Percentiles rank a stretch among this genome's conserved stretches.
Conservation (phyloP, 208 protist genomes). For the Crithidia acanthocephali region DNA sequence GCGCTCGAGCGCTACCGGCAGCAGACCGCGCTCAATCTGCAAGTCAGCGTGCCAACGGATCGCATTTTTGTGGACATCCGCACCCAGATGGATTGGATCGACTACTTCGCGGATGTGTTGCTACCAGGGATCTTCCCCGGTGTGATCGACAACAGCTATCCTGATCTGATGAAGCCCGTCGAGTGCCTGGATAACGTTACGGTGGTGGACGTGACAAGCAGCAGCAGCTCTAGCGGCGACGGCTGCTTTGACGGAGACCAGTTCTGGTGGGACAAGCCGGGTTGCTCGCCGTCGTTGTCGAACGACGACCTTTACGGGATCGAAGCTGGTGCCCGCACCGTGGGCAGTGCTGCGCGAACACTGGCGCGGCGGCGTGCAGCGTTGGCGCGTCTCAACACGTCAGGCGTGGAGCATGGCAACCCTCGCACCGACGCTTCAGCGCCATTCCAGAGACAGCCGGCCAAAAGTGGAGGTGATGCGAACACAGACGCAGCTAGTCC, state of each 20-base stretch:
- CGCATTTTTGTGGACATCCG: conserved; percentile 18
- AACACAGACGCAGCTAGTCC: too few species aligned
- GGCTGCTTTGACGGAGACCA: not conserved
- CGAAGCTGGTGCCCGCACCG: not conserved
- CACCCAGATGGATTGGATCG: conserved; percentile 27
- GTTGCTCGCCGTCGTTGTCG: not conserved
- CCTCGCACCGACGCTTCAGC: too few species aligned
- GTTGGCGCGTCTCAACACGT: not conserved
- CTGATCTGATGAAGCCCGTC: not conserved
- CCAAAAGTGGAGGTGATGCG: too few species aligned
- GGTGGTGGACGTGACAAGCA: not conserved
- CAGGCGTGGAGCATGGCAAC: too few species aligned
- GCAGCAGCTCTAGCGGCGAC: not conserved
- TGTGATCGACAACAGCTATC: not conserved
- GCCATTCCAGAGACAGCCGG: too few species aligned
- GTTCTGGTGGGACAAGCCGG: not conserved
- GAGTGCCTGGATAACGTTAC: not conserved
- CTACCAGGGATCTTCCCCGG: conserved; percentile 10
- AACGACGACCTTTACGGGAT: not conserved
- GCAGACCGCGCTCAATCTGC: conserved; percentile 1
- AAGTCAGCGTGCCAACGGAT: conserved; percentile 2
- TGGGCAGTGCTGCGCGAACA: too few species aligned
- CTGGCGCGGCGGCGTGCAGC: too few species aligned
- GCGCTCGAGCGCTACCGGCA: conserved; percentile 20
- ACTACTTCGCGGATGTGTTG: conserved; percentile 14